A percentile compares a stretch with the other conserved stretches of the same genome.
These are phyloP conservation scores for Funneliformis mosseae DNA, from an alignment of 192 early-diverging fungal species.

Conservation along the genomic window DNA sequence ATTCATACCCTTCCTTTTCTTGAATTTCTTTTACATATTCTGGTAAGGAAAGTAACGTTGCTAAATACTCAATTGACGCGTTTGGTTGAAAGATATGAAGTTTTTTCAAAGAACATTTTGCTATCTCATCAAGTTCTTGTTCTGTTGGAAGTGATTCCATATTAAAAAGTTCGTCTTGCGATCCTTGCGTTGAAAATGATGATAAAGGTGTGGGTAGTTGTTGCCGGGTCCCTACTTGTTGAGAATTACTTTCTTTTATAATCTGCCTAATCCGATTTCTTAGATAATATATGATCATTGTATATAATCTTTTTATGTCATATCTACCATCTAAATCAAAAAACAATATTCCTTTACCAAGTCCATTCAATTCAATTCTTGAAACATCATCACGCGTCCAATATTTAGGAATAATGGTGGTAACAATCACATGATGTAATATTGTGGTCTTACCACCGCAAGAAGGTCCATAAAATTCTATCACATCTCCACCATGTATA, in stretches of 20 bases:
- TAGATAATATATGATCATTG: slow-evolving; percentile 21
- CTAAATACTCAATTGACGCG: background rate
- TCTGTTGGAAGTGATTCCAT: slow-evolving; percentile 22
- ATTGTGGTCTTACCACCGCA: slow-evolving; percentile 29
- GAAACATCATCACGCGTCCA: slow-evolving; percentile 1
- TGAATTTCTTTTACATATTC: slow-evolving; percentile 16
- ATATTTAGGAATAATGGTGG: slow-evolving; percentile 23
- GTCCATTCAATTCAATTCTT: slow-evolving; percentile 6
- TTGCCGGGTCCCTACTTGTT: background rate
- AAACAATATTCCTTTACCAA: slow-evolving; percentile 28
- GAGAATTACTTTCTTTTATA: slow-evolving; percentile 4
- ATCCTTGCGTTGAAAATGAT: background rate
- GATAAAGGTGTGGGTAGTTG: background rate
- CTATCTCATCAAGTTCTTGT: slow-evolving; percentile 15
- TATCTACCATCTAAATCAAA: slow-evolving; percentile 30
- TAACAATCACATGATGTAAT: slow-evolving; percentile 10
- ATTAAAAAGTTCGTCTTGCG: background rate
- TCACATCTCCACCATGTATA: slow-evolving; percentile 21
- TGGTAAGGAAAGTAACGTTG: slow-evolving; percentile 23
- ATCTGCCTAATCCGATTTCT: background rate
- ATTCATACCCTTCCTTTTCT: slow-evolving; percentile 5
- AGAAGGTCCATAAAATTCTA: slow-evolving; percentile 31
- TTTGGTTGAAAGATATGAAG: slow-evolving; percentile 28
- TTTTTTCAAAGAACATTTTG: background rate
- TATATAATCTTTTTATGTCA: slow-evolving; percentile 20